Evolutionary conservation across 179 eudicot genomes (phyloP), one percentile per base, ranked within the genome.

Genomic region (Dionaea muscipula): DNA sequence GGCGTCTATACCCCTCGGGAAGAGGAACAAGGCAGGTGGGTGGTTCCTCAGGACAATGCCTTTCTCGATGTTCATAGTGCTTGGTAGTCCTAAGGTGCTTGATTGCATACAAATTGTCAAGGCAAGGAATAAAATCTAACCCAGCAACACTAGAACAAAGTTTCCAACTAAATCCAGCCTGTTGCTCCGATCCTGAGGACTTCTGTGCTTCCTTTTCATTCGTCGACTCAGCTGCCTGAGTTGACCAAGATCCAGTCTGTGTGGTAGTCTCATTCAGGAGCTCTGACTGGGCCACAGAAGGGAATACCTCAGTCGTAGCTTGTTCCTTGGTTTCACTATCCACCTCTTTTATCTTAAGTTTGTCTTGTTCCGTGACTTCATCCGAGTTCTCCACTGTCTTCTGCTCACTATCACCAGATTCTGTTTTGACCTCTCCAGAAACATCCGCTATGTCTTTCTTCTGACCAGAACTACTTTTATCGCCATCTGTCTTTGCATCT

Each of bases 261-360:
- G 94, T 76, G 18, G 72, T 62, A 24, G 93, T 74, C 70, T 88
- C 95, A 23, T 78, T 82, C 47, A 83, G 76, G 47, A 93, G 75
- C 80, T 93, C 96, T 37, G 93, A 77, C 47, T 88, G 94, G 51
- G 94, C 88, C 60, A 76, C 96, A 27, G 96, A 84, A 59, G 88
- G 88, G 57, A 71, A 78, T 16, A 74, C 79, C 59, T 86, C 97
- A 24, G 61, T 61, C 31, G 70, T 50, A 57, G 59, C 64, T 55
- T 65, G 66, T 10, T 75, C 81, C 44, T 61, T 66, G 15, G 55
- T 21, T 28, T 62, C 70, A 26, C 65, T 77, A 49, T 56, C 28
- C 38, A 68, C 77, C 58, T 73, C 40, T 71, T 52, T 82, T 75
- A 56, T 57, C 69, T 9, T 70, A 59, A 51, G 78, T 48, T 74